A percentile compares a stretch with the other conserved stretches of the same genome.
Conservation (phyloP, 352 stramenopile species). For the Peronospora farinosa region DNA sequence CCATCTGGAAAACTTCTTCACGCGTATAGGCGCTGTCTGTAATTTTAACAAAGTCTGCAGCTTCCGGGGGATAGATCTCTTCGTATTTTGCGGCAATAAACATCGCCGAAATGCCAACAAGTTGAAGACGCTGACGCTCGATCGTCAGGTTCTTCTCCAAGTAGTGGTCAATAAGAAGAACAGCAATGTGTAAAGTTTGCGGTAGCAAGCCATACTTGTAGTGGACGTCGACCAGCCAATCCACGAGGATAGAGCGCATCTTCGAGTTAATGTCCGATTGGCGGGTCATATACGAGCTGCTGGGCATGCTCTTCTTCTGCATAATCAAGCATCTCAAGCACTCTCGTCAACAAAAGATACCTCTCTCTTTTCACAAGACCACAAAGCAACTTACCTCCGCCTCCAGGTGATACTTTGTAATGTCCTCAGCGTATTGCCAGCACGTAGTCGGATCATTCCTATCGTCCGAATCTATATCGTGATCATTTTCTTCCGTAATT, state of each 20-base stretch:
- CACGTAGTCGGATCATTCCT: constrained; percentile 51
- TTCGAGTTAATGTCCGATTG: constrained; percentile 98
- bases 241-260: constrained; percentile 98
- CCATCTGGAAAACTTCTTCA: constrained; percentile 78
- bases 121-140: constrained; percentile 86
- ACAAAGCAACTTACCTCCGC: constrained; percentile 34
- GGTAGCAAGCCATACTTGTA: constrained; percentile 75
- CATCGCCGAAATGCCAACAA: constrained; percentile 94
- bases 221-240: constrained; percentile 96
- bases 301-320: constrained; percentile 56
- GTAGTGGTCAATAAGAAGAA: constrained; percentile 78
- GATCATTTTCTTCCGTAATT: constrained; percentile 21
- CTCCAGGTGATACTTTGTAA: constrained; percentile 73
- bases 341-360: not conserved
- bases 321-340: constrained; percentile 8
- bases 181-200: constrained; percentile 81
- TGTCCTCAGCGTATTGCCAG: constrained; percentile 82
- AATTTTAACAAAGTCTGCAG: constrained; percentile 94
- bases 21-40: constrained; percentile 93
- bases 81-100: constrained; percentile 97
- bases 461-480: constrained; percentile 77
- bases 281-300: constrained; percentile 64
- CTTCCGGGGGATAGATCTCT: constrained; percentile 94
- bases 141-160: constrained; percentile 69
- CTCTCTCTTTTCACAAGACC: not conserved